Evolutionary conservation across 352 stramenopile species (phyloP), one percentile per base, ranked within the genome.

Genomic region (Phytophthora pinifolia): DNA sequence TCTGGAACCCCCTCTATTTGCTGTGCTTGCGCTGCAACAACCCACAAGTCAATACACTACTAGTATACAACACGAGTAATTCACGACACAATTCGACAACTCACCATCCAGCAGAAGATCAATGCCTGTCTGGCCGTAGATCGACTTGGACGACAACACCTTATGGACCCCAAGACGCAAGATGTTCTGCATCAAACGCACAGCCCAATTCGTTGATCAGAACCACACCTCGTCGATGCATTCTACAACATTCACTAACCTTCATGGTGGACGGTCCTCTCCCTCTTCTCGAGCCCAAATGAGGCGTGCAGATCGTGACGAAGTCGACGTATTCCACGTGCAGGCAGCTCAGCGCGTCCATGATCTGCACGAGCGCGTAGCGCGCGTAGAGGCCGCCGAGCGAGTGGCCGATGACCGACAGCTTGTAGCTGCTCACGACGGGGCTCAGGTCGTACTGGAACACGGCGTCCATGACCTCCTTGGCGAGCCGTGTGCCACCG

Each of bases 261-360:
- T 89, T 89, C 44, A 91, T 52, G 7, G 68, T 80, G 2, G 82
- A 86, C 17, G 68, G 54, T 25, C 77, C 78, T 39, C 75, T 79
- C 12, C 80, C 76, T n/a, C 79, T 67, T 14, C 81, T 77, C 10
- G 77, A 89, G 42, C 83, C 83, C 17, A 93, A 66, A 46, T 93
- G 83, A 12, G 83, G 83, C 39, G 83, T 91, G 55, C 79, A 93
- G 27, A 93, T 74, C 22, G 83, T 91, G 12, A 88, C 66, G 38
- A 93, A 93, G 48, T 83, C 86, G 29, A 86, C 66, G 51, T 83
- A 90, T 15, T 83, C 58, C 32, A 91, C 69, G 62, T 80, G 65
- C 25, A 93, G 59, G n/a, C 74, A 78, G 30, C 46, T 62, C 37
- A 93, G 62, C 41, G 68, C 59, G 3, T 72, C 48, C 55, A 85